Conservation (phyloP, 2,329 filamentous ascomycete genomes). For the Fusarium equiseti region DNA sequence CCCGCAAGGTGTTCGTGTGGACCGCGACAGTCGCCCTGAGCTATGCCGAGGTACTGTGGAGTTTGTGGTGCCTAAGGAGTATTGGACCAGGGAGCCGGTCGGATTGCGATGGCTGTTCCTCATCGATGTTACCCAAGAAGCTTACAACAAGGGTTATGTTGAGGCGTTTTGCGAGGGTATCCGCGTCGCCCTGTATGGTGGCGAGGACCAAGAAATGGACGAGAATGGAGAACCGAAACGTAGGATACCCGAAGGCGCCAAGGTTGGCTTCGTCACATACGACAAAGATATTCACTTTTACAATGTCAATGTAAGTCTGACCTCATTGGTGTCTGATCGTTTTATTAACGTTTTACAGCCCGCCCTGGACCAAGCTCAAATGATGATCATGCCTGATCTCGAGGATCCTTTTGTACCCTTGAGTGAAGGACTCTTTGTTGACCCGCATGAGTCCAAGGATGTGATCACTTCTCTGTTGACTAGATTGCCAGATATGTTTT, state of each 20-base stretch:
- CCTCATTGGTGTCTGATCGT: not conserved
- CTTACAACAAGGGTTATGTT: conserved; percentile 89
- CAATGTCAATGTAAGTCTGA: conserved; percentile 80
- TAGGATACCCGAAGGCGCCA: conserved; percentile 80
- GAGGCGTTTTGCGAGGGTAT: conserved; percentile 93
- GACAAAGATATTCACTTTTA: conserved; percentile 99
- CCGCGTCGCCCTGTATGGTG: conserved; percentile 83
- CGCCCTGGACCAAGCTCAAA: conserved; percentile 86
- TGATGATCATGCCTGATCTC: conserved; percentile 98
- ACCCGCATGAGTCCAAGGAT: conserved; percentile 88
- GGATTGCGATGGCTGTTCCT: conserved; percentile 90
- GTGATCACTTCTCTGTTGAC: conserved; percentile 90
- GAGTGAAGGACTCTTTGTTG: conserved; percentile 92
- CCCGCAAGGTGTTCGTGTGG: conserved; percentile 85
- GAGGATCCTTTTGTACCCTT: conserved; percentile 96
- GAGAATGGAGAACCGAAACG: conserved; percentile 66
- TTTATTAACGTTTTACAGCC: conserved; percentile 61
- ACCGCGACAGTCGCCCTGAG: conserved; percentile 90
- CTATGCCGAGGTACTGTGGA: conserved; percentile 93
- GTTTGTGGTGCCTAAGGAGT: conserved; percentile 97
- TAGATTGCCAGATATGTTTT: conserved; percentile 87
- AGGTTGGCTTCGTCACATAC: conserved; percentile 94
- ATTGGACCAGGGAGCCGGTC: conserved; percentile 95
- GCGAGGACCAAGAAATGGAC: conserved; percentile 63
- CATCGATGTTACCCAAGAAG: conserved; percentile 92